Evolutionary conservation across 176 grass and related monocot genomes (phyloP).

Genomic region (Coix lacrymajobi): DNA sequence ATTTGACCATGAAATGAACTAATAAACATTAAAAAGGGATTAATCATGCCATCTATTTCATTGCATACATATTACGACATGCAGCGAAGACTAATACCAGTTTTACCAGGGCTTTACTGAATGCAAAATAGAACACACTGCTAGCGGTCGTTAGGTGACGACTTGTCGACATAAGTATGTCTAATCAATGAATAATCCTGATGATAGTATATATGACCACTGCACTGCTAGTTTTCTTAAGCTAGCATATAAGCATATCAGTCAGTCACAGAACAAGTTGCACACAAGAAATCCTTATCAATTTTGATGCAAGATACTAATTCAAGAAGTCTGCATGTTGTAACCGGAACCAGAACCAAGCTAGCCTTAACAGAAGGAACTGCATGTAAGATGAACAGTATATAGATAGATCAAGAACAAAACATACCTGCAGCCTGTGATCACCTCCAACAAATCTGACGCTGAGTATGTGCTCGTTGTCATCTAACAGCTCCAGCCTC

Average conservation of each 20-base stretch:
- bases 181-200: neutral
- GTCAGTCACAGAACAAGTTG: neutral
- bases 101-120: neutral
- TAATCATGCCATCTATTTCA: neutral
- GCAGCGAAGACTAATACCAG: neutral
- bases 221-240: neutral
- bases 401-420: neutral
- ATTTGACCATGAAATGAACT: slow-evolving; percentile 15
- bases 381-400: neutral
- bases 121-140: neutral
- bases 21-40: slow-evolving; percentile 13
- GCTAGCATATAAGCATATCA: neutral
- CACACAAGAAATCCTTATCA: neutral
- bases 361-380: neutral
- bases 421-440: slow-evolving; percentile 73
- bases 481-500: slow-evolving; percentile 74
- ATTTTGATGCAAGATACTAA: neutral
- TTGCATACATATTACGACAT: neutral
- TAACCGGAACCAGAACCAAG: neutral
- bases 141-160: neutral
- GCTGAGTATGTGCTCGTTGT: slow-evolving; percentile 87
- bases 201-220: neutral
- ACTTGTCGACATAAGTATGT: neutral
- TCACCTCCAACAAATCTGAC: slow-evolving; percentile 90
- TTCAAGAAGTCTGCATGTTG: neutral